Percentiles rank a stretch among this genome's conserved stretches.
These are phyloP conservation scores for Aspergillus tamarii DNA, from an alignment of 2,329 filamentous ascomycete species.

Conservation along the genomic window DNA sequence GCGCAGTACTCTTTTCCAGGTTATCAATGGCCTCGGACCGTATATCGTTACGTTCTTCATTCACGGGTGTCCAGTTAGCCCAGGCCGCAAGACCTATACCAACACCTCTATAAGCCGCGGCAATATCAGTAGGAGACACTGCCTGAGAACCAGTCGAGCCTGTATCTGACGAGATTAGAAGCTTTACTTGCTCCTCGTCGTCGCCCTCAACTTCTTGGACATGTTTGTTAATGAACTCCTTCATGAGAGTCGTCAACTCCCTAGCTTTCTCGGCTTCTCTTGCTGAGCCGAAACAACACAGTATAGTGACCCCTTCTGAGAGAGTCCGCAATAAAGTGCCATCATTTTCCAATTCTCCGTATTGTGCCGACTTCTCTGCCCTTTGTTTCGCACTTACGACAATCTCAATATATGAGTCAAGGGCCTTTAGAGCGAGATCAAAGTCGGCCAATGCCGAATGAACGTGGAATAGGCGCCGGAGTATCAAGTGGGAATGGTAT, in stretches of 20 bases:
- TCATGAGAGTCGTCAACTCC: constrained; percentile 69
- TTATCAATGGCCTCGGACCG: constrained; percentile 77
- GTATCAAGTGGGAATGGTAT: constrained; percentile 88
- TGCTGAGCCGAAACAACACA: constrained; percentile 79
- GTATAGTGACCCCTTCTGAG: constrained; percentile 74
- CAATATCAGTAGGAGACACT: constrained; percentile 65
- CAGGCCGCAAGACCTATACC: constrained; percentile 85
- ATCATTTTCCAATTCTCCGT: constrained; percentile 77
- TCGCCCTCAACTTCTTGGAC: constrained; percentile 32
- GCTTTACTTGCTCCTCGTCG: constrained; percentile 26
- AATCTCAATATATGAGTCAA: constrained; percentile 90
- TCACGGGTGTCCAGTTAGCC: constrained; percentile 80
- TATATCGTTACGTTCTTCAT: constrained; percentile 69
- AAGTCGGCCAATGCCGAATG: constrained; percentile 90
- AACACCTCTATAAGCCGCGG: constrained; percentile 78
- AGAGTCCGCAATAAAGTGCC: constrained; percentile 76
- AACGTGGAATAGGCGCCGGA: constrained; percentile 83
- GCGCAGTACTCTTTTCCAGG: constrained; percentile 72
- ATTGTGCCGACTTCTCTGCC: constrained; percentile 68
- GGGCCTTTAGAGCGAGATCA: constrained; percentile 84
- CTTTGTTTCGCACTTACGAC: constrained; percentile 82
- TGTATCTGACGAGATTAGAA: constrained; percentile 21
- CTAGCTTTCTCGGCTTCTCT: constrained; percentile 79
- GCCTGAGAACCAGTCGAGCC: constrained; percentile 21
- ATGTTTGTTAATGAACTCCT: constrained; percentile 72